A percentile compares a stretch with the other conserved stretches of the same genome.
Evolutionary conservation across 169 alveolate genomes (phyloP).

Genomic region (Theileria sp.): DNA sequence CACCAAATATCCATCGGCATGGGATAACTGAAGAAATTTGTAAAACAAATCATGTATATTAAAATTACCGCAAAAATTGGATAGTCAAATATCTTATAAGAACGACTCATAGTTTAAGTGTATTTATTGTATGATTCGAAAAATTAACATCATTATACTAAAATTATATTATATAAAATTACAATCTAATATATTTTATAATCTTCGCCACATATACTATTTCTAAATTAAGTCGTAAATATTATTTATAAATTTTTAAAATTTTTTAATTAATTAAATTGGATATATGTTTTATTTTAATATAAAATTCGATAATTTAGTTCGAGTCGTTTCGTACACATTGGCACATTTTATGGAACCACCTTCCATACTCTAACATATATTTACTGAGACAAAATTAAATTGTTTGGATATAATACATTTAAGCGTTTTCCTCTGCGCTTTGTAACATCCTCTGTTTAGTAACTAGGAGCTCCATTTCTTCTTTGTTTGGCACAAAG

Average conservation of each 20-base stretch:
- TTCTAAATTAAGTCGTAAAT: neutral
- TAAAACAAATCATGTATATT: neutral
- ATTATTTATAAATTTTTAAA: neutral
- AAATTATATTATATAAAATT: slow-evolving; percentile 8
- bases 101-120: slow-evolving; percentile 4
- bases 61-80: slow-evolving; percentile 62
- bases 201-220: neutral
- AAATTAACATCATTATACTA: slow-evolving; percentile 13
- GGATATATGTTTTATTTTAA: neutral
- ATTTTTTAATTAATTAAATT: neutral
- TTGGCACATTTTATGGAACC: neutral
- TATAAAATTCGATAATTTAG: neutral
- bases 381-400: neutral
- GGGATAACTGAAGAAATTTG: slow-evolving; percentile 44
- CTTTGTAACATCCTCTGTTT: neutral
- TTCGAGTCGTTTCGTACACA: neutral
- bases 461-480: neutral
- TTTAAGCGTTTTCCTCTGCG: slow-evolving; percentile 1
- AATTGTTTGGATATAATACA: neutral
- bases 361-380: neutral
- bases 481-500: slow-evolving; percentile 52
- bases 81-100: slow-evolving; percentile 37
- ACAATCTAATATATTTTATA: neutral
- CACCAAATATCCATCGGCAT: slow-evolving; percentile 69
- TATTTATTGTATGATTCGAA: neutral